Percentiles rank a stretch among this genome's conserved stretches.
Evolutionary conservation across 495 filamentous ascomycete species (phyloP).

Genomic region (Podospora fimiseda): DNA sequence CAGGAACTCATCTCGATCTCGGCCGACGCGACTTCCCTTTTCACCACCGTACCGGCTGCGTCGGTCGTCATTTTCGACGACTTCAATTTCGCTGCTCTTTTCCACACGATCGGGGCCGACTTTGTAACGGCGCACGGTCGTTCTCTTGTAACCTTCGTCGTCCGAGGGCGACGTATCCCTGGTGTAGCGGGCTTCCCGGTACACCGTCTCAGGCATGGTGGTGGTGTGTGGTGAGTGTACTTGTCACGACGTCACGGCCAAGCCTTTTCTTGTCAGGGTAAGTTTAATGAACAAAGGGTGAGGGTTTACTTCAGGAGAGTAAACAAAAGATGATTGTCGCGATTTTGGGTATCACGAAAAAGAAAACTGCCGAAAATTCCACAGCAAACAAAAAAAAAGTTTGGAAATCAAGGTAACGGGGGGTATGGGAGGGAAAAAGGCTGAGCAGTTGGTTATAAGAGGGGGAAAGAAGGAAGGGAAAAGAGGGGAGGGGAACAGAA

Average conservation of each 20-base stretch:
- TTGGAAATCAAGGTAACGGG: not conserved
- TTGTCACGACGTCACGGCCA: slow-evolving; percentile 7
- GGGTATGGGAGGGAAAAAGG: slow-evolving; percentile 8
- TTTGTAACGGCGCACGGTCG: slow-evolving; percentile 52
- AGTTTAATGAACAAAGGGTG: not conserved
- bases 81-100: slow-evolving; percentile 38
- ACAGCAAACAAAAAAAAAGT: slow-evolving; percentile 1
- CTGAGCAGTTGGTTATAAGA: slow-evolving; percentile 10
- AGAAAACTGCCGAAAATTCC: slow-evolving; percentile 6
- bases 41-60: slow-evolving; percentile 36
- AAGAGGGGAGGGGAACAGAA: not conserved
- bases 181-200: slow-evolving; percentile 42
- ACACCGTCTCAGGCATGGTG: slow-evolving; percentile 42
- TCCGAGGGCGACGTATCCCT: slow-evolving; percentile 41
- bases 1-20: slow-evolving; percentile 32
- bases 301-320: slow-evolving; percentile 1
- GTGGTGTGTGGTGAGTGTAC: not conserved
- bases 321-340: slow-evolving; percentile 1
- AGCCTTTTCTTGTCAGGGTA: not conserved
- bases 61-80: slow-evolving; percentile 47
- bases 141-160: slow-evolving; percentile 43
- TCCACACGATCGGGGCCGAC: slow-evolving; percentile 36
- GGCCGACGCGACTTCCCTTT: slow-evolving; percentile 22
- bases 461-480: slow-evolving; percentile 5
- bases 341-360: slow-evolving; percentile 13